phyloP scores from a whole-genome alignment of 176 grass and related monocot species.

The Musa acuminata region DNA sequence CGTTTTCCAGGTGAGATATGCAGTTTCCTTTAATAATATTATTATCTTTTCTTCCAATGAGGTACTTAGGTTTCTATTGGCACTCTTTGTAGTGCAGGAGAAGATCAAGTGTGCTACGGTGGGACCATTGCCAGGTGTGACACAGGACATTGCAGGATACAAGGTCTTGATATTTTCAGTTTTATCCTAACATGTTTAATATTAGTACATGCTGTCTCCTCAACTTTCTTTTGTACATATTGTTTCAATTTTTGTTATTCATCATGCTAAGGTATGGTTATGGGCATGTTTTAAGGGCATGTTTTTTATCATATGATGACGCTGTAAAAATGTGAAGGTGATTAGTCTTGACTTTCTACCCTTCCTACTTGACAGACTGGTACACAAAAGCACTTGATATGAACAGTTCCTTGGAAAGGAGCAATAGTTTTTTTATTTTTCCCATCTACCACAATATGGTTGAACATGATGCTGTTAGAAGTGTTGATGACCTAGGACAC shows the following conservation, averaged over 20 bases:
- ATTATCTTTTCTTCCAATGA: not conserved
- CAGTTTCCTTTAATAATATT: not conserved
- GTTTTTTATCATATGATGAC: no score
- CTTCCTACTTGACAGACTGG: no score
- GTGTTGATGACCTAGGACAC: no score
- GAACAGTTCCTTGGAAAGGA: no score
- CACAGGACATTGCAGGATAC: conserved; percentile 94
- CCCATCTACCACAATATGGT: no score
- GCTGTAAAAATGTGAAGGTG: no score
- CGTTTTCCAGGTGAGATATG: conserved; percentile 66
- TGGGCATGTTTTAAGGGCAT: not conserved
- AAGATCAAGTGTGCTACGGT: conserved; percentile 75
- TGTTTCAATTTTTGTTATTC: not conserved
- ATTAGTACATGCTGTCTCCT: not conserved
- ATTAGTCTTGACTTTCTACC: no score
- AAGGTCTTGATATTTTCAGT: conserved; percentile 36
- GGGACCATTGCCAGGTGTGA: conserved; percentile 88
- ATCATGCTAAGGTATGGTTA: not conserved
- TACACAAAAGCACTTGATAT: no score
- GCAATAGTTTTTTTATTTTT: no score
- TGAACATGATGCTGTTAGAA: no score
- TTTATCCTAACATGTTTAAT: not conserved
- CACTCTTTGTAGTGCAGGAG: conserved; percentile 46
- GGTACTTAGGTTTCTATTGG: conserved; percentile 10
- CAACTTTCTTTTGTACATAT: not conserved